A percentile compares a stretch with the other conserved stretches of the same genome.
Conservation (phyloP, 2,329 filamentous ascomycete species). For the Calonectria crousiana region DNA sequence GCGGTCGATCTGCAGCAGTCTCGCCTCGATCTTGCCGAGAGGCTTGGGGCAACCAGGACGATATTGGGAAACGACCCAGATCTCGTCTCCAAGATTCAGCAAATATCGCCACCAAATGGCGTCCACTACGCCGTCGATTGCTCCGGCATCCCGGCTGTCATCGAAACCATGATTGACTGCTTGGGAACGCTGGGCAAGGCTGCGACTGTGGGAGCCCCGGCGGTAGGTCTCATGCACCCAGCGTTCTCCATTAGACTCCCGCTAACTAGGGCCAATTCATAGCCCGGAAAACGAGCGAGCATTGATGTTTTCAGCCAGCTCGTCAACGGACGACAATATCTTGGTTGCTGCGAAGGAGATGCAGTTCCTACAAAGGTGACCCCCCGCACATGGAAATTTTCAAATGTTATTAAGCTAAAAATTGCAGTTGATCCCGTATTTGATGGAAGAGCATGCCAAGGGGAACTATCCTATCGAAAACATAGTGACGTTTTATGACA, state of each 20-base stretch:
- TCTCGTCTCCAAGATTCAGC: slow-evolving; percentile 31
- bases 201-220: slow-evolving; percentile 19
- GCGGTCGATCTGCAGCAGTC: slow-evolving; percentile 19
- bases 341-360: slow-evolving; percentile 22
- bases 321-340: slow-evolving; percentile 16
- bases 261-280: background rate
- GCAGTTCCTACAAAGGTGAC: slow-evolving; percentile 10
- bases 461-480: slow-evolving; percentile 20
- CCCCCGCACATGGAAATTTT: accelerated
- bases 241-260: background rate
- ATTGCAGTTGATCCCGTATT: background rate
- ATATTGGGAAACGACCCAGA: slow-evolving; percentile 12
- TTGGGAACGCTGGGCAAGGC: slow-evolving; percentile 43
- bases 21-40: slow-evolving; percentile 17
- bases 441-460: slow-evolving; percentile 20
- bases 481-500: slow-evolving; percentile 18
- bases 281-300: slow-evolving; percentile 17
- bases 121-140: slow-evolving; percentile 50
- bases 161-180: slow-evolving; percentile 60
- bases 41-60: slow-evolving; percentile 15
- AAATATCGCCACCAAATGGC: slow-evolving; percentile 36
- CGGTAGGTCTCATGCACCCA: background rate
- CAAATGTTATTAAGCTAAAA: background rate
- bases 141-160: slow-evolving; percentile 51
- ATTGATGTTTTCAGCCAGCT: slow-evolving; percentile 20